Evolutionary conservation across 148 eudicot species (phyloP).

Genomic region (Dysphania ambrosioides): DNA sequence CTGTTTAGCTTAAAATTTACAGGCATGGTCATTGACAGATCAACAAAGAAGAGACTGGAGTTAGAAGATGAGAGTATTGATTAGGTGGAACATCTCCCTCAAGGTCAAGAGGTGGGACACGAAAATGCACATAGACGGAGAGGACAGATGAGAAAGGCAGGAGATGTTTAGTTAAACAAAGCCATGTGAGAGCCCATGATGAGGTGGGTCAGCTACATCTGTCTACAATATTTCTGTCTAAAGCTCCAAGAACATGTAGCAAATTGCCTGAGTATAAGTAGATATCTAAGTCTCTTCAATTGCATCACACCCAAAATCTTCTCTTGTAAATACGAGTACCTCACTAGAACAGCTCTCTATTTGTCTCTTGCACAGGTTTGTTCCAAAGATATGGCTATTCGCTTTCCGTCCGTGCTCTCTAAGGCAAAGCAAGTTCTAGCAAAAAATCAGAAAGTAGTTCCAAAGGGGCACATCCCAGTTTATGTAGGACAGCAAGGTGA

Average conservation of each 20-base stretch:
- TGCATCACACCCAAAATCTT: background rate
- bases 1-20: background rate
- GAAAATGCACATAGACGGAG: background rate
- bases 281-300: background rate
- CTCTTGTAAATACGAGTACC: too few species aligned
- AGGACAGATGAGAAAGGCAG: background rate
- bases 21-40: background rate
- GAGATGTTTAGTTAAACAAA: background rate
- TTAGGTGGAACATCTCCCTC: background rate
- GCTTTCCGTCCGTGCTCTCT: constrained; percentile 3
- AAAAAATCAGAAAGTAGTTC: constrained; percentile 21
- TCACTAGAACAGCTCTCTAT: background rate
- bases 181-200: constrained; percentile 12
- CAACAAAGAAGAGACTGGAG: background rate
- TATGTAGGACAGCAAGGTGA: constrained; percentile 21
- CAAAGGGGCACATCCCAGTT: constrained; percentile 22
- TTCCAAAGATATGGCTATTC: constrained; percentile 1
- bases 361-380: background rate
- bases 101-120: background rate
- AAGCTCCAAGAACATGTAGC: background rate
- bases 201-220: constrained; percentile 1
- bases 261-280: background rate
- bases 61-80: background rate
- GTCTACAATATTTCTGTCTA: background rate
- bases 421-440: constrained; percentile 1